Evolutionary conservation across 2,329 filamentous ascomycete species (phyloP).

Genomic region (Xylariaceae sp.): DNA sequence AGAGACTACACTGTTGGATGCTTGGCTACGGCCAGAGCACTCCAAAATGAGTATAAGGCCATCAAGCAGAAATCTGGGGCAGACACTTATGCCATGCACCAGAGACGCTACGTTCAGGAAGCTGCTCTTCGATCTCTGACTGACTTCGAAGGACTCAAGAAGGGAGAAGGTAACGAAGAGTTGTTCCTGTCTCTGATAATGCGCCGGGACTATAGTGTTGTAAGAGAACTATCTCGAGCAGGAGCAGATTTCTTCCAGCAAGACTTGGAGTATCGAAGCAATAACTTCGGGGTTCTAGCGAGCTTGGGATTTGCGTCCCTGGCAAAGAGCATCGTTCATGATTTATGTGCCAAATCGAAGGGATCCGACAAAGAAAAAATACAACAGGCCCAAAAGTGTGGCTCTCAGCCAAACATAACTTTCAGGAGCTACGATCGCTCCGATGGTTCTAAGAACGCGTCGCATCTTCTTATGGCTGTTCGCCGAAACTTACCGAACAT

Average conservation of each 20-base stretch:
- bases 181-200: slow-evolving; percentile 3
- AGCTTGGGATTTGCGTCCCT: slow-evolving; percentile 1
- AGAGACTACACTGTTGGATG: slow-evolving; percentile 11
- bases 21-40: background rate
- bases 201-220: slow-evolving; percentile 5
- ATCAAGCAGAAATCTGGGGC: background rate
- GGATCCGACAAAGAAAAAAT: background rate
- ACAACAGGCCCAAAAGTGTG: background rate
- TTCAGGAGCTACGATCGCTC: background rate
- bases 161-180: background rate
- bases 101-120: background rate
- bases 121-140: background rate
- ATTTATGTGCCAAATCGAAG: background rate
- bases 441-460: background rate
- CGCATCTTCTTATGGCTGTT: slow-evolving; percentile 9
- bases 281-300: background rate
- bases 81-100: background rate
- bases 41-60: background rate
- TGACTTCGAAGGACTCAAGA: background rate
- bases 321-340: slow-evolving; percentile 2
- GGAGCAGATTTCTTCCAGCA: slow-evolving; percentile 13
- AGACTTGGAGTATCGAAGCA: background rate
- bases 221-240: slow-evolving; percentile 7
- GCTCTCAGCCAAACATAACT: background rate
- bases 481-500: slow-evolving; percentile 5